Percentiles rank a stretch among this genome's conserved stretches.
phyloP scores from a whole-genome alignment of 768 basidiomycete genomes.

The Tulasnella sp. region DNA sequence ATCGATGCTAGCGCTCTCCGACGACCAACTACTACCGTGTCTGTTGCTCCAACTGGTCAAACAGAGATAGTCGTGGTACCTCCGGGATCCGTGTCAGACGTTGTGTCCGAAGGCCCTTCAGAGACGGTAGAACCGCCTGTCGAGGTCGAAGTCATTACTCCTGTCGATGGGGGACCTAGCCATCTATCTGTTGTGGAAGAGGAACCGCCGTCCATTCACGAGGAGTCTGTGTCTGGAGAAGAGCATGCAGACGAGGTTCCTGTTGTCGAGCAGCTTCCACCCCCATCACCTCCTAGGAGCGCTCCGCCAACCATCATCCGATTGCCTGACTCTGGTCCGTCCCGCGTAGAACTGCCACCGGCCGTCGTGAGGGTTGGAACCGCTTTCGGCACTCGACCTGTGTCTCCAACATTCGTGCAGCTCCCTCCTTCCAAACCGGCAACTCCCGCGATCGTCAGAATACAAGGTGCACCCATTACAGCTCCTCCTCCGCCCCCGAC shows the following conservation, averaged over 20 bases:
- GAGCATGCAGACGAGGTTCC: background rate
- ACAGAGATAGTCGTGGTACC: background rate
- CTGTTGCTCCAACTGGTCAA: background rate
- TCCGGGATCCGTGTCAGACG: background rate
- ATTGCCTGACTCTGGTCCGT: background rate
- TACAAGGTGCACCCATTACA: slow-evolving; percentile 16
- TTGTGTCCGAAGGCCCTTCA: background rate
- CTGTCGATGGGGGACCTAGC: background rate
- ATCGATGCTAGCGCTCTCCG: slow-evolving; percentile 29
- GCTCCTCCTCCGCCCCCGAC: slow-evolving; percentile 8
- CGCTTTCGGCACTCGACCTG: slow-evolving; percentile 3
- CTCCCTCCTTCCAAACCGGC: slow-evolving; percentile 12
- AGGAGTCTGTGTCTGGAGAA: background rate
- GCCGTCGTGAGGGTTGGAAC: slow-evolving; percentile 31
- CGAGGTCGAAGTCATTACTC: background rate
- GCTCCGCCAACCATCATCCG: slow-evolving; percentile 32
- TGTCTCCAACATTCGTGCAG: slow-evolving; percentile 12
- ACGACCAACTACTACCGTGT: background rate
- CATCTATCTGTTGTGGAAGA: background rate
- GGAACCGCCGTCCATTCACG: background rate
- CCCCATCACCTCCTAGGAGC: background rate
- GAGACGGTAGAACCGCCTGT: background rate
- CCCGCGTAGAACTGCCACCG: slow-evolving; percentile 1
- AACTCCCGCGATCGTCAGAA: slow-evolving; percentile 31
- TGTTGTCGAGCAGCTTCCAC: slow-evolving; percentile 14